Evolutionary conservation across 2,329 filamentous ascomycete genomes (phyloP), one percentile per base, ranked within the genome.

Genomic region (Microdochium nivale): DNA sequence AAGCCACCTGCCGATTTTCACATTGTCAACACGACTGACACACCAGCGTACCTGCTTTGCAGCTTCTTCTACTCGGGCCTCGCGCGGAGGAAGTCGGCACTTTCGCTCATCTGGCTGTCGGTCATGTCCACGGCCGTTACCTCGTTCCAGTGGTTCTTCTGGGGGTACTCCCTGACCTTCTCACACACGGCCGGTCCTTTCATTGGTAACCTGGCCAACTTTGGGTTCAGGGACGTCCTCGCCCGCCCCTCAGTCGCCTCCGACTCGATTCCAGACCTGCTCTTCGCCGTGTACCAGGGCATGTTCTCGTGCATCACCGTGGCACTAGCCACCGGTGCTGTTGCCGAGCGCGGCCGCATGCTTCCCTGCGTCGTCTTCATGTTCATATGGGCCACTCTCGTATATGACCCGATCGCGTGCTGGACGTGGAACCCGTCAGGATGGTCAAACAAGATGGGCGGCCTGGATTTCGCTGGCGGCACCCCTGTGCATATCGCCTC

Each of bases 61-160:
- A 77, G 76, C 53, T 95, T 95, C 79, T 95, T 96, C 78, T 96
- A 95, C 72, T 95, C 89, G 13, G 90, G 90, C 55, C 83, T 95
- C 21, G 90, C 90, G 21, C 84, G 90, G 55, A 79, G 90, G 65
- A 96, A 95, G 72, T 95, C 90, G 0, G 90, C 90, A 8, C 76
- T 96, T 50, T 94, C 90, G 23, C 75, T 96, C 55, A 89, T 96
- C 68, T 95, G 89, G 89, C 83, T 95, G 24, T 92, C 88, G 3
- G 77, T 95, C 64, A 95, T 95, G 87, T 81, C 89, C 21, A 83
- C 85, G 1, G 90, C 86, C 13, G 86, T 95, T 49, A 85, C 89
- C 33, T 86, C 84, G 25, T 95, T 95, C 70, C 90, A 95, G 68
- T 96, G 90, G 90, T 95, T 95, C 75, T 90, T 94, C 76, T 94